Evolutionary conservation across 176 grass and related monocot genomes (phyloP).

Genomic region (Zoysia japonica): DNA sequence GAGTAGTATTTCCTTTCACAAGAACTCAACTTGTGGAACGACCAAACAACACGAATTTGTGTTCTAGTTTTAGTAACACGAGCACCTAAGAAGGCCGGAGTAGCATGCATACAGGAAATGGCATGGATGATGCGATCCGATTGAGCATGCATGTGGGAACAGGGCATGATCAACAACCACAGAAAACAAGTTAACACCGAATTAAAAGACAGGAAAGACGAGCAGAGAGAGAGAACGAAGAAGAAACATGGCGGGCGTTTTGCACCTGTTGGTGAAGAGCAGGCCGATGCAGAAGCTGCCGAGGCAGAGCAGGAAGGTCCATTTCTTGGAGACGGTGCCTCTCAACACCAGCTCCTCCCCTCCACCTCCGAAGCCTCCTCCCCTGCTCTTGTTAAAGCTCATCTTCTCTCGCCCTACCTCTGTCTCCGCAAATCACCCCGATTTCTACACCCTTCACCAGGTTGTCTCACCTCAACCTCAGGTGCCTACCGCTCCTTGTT

Average conservation of each 20-base stretch:
- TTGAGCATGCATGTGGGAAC: background rate
- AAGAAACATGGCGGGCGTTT: background rate
- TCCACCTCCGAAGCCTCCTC: background rate
- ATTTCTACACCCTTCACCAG: background rate
- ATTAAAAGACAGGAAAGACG: background rate
- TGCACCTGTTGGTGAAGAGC: slow-evolving; percentile 84
- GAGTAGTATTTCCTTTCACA: background rate
- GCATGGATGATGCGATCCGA: background rate
- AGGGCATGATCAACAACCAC: background rate
- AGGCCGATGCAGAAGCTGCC: slow-evolving; percentile 86
- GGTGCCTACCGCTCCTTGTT: background rate
- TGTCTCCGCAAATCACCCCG: background rate
- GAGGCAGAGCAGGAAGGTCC: slow-evolving; percentile 71
- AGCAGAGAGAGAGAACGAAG: background rate
- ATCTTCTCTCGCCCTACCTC: slow-evolving; percentile 23
- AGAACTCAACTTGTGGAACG: background rate
- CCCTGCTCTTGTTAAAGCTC: slow-evolving; percentile 59
- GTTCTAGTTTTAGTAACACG: background rate
- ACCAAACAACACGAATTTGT: background rate
- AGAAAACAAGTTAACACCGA: background rate
- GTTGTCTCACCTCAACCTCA: slow-evolving; percentile 8
- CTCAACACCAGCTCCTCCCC: slow-evolving; percentile 43
- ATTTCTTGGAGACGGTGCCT: slow-evolving; percentile 58
- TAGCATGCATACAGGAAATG: background rate
- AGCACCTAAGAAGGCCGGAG: background rate